Evolutionary conservation across 108 stramenopile genomes (phyloP).

Genomic region (Cyclostephanos tholiformis): DNA sequence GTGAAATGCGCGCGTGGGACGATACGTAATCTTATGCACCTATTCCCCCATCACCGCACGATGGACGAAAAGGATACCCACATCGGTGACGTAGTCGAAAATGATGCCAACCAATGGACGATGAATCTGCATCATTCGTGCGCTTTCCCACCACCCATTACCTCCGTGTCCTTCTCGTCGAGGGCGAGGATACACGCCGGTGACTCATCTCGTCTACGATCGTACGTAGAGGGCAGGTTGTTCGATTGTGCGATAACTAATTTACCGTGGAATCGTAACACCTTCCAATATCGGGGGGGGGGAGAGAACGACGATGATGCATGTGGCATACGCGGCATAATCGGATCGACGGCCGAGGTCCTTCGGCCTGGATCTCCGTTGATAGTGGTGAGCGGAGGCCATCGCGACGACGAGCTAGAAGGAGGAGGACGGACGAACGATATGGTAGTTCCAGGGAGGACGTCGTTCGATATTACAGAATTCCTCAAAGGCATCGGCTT

Average conservation of each 20-base stretch:
- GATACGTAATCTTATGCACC: constrained; percentile 46
- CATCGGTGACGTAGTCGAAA: not conserved
- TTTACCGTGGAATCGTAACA: constrained; percentile 68
- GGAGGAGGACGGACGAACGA: not conserved
- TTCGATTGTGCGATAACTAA: constrained; percentile 68
- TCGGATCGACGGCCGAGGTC: constrained; percentile 1
- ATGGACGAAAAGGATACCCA: not conserved
- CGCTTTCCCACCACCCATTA: not conserved
- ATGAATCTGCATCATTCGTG: not conserved
- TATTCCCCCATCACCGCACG: constrained; percentile 20
- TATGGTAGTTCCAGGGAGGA: not conserved
- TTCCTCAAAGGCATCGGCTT: constrained; percentile 20
- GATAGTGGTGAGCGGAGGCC: constrained; percentile 27
- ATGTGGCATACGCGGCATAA: constrained; percentile 17
- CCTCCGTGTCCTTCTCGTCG: not conserved
- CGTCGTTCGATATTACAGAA: constrained; percentile 2
- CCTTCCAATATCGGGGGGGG: constrained; percentile 16
- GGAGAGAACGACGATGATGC: not conserved
- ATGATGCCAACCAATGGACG: constrained; percentile 11
- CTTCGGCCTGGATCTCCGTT: constrained; percentile 25
- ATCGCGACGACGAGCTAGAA: not conserved
- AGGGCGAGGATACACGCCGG: constrained; percentile 17
- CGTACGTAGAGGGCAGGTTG: not conserved
- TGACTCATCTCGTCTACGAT: constrained; percentile 9
- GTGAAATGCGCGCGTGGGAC: constrained; percentile 57